Evolutionary conservation across 345 rosid genomes (phyloP).

Genomic region (Rhizophora apiculata): DNA sequence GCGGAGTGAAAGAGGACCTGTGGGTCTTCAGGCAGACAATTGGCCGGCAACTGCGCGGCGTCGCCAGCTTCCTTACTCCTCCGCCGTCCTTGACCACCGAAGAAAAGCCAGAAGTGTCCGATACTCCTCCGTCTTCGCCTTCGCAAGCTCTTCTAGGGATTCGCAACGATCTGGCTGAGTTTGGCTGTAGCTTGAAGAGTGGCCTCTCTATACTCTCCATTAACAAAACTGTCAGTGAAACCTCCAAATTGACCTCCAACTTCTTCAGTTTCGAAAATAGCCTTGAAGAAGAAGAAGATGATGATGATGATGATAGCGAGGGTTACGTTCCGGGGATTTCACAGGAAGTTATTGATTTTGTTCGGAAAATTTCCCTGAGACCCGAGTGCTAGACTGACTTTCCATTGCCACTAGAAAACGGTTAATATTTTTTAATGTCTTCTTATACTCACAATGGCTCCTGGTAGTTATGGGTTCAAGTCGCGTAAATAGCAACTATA

Average conservation of each 20-base stretch:
- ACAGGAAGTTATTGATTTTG: slow-evolving; percentile 51
- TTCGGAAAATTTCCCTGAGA: slow-evolving; percentile 43
- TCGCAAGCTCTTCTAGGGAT: slow-evolving; percentile 46
- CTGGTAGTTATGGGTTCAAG: too few relatives aligned
- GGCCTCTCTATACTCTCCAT: slow-evolving; percentile 45
- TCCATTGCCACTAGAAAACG: slow-evolving; percentile 45
- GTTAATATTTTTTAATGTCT: slow-evolving; percentile 44
- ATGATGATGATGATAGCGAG: not conserved
- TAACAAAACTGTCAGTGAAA: slow-evolving; percentile 16
- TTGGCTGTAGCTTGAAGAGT: slow-evolving; percentile 55
- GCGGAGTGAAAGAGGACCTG: slow-evolving; percentile 37
- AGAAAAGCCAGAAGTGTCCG: slow-evolving; percentile 11
- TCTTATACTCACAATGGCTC: too few relatives aligned
- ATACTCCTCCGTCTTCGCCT: slow-evolving; percentile 22
- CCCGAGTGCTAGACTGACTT: slow-evolving; percentile 69
- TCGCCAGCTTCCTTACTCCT: slow-evolving; percentile 60
- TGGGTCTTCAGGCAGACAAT: slow-evolving; percentile 38
- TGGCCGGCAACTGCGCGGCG: slow-evolving; percentile 52
- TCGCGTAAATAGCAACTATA: not conserved
- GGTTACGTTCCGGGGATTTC: slow-evolving; percentile 49
- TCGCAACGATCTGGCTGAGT: slow-evolving; percentile 65
- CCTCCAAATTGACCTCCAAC: slow-evolving; percentile 38
- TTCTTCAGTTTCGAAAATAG: slow-evolving; percentile 20
- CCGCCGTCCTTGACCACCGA: slow-evolving; percentile 18
- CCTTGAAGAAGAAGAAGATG: too few relatives aligned